phyloP scores from a whole-genome alignment of 305 asterid genomes.

The Plantago coronopus region DNA sequence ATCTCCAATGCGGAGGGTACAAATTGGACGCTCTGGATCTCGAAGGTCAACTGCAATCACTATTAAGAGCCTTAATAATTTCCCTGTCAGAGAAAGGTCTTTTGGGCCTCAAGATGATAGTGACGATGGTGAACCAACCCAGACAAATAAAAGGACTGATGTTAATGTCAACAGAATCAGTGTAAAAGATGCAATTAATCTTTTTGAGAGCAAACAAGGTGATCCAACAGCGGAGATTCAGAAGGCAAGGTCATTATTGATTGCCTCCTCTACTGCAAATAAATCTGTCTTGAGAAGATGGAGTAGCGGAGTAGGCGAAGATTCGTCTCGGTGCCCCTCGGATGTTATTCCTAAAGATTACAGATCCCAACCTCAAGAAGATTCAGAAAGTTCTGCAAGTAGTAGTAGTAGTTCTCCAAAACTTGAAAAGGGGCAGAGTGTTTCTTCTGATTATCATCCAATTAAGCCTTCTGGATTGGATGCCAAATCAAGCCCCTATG shows the following conservation, averaged over 20 bases:
- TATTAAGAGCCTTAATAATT: slow-evolving; percentile 65
- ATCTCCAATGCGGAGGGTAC: slow-evolving; percentile 97
- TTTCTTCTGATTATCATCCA: slow-evolving; percentile 25
- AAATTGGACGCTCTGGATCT: slow-evolving; percentile 88
- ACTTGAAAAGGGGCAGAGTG: slow-evolving; percentile 30
- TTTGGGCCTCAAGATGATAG: slow-evolving; percentile 46
- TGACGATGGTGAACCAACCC: slow-evolving; percentile 61
- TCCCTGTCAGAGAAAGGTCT: slow-evolving; percentile 66
- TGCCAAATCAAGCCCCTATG: slow-evolving; percentile 31
- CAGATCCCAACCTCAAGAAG: slow-evolving; percentile 30
- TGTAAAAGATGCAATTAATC: slow-evolving; percentile 88
- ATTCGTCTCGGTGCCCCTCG: slow-evolving; percentile 33
- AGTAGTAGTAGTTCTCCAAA: slow-evolving; percentile 31
- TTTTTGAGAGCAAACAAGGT: slow-evolving; percentile 87
- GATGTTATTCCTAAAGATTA: slow-evolving; percentile 37
- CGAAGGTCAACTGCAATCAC: slow-evolving; percentile 88
- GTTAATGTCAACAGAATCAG: slow-evolving; percentile 64
- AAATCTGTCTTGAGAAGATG: slow-evolving; percentile 92
- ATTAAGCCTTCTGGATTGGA: slow-evolving; percentile 36
- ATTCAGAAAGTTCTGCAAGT: slow-evolving; percentile 21
- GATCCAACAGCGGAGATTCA: slow-evolving; percentile 57
- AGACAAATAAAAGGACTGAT: slow-evolving; percentile 48
- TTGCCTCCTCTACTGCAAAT: slow-evolving; percentile 51
- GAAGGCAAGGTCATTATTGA: slow-evolving; percentile 48
- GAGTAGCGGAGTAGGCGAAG: slow-evolving; percentile 77